Evolutionary conservation across 2,329 filamentous ascomycete species (phyloP).

Genomic region (Epichloe scottii): DNA sequence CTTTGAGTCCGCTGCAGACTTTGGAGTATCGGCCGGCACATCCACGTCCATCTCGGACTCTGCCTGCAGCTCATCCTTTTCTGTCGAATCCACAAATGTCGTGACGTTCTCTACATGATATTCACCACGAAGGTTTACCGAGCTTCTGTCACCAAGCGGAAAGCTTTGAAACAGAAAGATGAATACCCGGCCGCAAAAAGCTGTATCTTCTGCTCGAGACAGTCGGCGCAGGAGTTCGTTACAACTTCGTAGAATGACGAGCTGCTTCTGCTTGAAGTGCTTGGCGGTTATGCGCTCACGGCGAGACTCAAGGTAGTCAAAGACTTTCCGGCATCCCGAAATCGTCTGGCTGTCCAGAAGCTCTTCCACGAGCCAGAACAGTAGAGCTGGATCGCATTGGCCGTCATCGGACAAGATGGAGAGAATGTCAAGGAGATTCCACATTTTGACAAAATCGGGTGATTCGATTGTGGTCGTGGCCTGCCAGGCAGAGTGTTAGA

Average conservation of each 20-base stretch:
- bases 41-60: constrained; percentile 52
- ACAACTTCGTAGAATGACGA: constrained; percentile 85
- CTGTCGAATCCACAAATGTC: constrained; percentile 47
- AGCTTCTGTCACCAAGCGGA: constrained; percentile 89
- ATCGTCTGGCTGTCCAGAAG: constrained; percentile 94
- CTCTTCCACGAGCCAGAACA: constrained; percentile 89
- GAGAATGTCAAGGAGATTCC: constrained; percentile 91
- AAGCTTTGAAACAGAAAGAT: constrained; percentile 99
- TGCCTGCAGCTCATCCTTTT: constrained; percentile 11
- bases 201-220: constrained; percentile 91
- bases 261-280: constrained; percentile 69
- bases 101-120: constrained; percentile 95
- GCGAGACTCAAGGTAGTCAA: constrained; percentile 89
- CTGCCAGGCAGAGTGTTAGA: constrained; percentile 28
- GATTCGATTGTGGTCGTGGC: constrained; percentile 64
- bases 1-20: constrained; percentile 9
- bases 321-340: constrained; percentile 77
- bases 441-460: constrained; percentile 68
- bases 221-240: constrained; percentile 89
- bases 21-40: constrained; percentile 26
- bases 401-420: constrained; percentile 75
- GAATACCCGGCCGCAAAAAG: constrained; percentile 94
- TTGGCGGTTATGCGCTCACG: constrained; percentile 75
- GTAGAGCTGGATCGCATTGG: constrained; percentile 63
- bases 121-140: constrained; percentile 89